A percentile compares a stretch with the other conserved stretches of the same genome.
Conservation (phyloP, 768 basidiomycete species). For the Astraeus odoratus region DNA sequence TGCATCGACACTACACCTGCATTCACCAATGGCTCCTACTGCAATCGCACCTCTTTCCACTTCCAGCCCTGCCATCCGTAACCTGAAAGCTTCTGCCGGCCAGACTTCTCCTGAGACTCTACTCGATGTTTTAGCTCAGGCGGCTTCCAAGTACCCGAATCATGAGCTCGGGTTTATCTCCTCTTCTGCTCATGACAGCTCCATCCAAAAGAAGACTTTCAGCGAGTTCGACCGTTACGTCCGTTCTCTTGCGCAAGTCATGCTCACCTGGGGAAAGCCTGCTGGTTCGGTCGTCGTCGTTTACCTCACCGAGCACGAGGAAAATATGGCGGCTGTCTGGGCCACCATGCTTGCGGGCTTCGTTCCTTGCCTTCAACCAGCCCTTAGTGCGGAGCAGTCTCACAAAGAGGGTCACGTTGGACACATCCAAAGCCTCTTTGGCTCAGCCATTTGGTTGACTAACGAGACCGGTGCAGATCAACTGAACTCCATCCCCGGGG, state of each 20-base stretch:
- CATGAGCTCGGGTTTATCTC: slow-evolving; percentile 9
- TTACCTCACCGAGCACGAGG: slow-evolving; percentile 27
- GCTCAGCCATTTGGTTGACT: slow-evolving; percentile 27
- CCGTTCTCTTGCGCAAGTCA: slow-evolving; percentile 8
- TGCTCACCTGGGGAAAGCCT: slow-evolving; percentile 8
- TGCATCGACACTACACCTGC: too few species aligned
- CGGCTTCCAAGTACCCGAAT: slow-evolving; percentile 2
- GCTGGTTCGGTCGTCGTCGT: slow-evolving; percentile 11
- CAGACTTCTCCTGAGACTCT: slow-evolving; percentile 4
- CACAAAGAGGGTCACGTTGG: slow-evolving; percentile 24
- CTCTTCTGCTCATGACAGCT: slow-evolving; percentile 9
- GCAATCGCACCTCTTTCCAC: too few species aligned
- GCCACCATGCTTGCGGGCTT: slow-evolving; percentile 25
- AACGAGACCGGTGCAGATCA: slow-evolving; percentile 22
- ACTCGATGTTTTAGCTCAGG: slow-evolving; percentile 8
- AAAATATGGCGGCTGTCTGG: slow-evolving; percentile 28
- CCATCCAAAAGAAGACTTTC: slow-evolving; percentile 7
- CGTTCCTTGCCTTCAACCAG: slow-evolving; percentile 27
- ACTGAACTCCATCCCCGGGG: slow-evolving; percentile 15
- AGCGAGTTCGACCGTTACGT: slow-evolving; percentile 8
- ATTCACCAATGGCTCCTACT: too few species aligned
- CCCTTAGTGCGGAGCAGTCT: slow-evolving; percentile 26
- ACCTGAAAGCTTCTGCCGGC: too few species aligned
- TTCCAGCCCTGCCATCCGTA: too few species aligned
- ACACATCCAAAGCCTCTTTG: slow-evolving; percentile 24